These are phyloP conservation scores for Crithidia mellificae DNA, from an alignment of 208 protist species.

Conservation along the genomic window DNA sequence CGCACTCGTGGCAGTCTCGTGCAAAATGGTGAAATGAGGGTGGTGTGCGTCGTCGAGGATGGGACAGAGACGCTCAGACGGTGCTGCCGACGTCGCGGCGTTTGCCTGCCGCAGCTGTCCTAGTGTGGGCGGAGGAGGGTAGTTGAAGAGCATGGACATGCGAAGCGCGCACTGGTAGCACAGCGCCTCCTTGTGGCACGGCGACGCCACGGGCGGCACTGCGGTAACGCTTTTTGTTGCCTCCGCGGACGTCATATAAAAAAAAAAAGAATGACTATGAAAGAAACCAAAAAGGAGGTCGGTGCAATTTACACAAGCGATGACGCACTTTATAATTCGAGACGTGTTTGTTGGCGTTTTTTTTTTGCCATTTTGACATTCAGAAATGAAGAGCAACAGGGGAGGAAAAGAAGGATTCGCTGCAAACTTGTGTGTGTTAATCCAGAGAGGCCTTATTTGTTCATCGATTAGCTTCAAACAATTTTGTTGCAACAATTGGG, in stretches of 20 bases:
- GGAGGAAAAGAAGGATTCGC: too few relatives aligned
- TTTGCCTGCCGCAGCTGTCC: conserved; percentile 20
- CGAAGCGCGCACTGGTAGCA: conserved; percentile 83
- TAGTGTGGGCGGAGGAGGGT: conserved; percentile 40
- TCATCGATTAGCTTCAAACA: too few relatives aligned
- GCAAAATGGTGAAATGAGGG: conserved; percentile 69
- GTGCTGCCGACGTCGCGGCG: neutral
- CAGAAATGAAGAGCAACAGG: too few relatives aligned
- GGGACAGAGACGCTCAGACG: conserved; percentile 38
- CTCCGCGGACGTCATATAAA: neutral
- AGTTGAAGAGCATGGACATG: conserved; percentile 84
- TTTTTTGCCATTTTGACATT: too few relatives aligned
- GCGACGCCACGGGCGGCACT: neutral
- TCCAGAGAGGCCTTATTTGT: too few relatives aligned
- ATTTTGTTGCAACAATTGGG: too few relatives aligned
- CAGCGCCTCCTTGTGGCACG: conserved; percentile 40
- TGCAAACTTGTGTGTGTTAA: too few relatives aligned
- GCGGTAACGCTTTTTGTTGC: neutral
- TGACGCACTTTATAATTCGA: too few relatives aligned
- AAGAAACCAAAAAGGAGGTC: too few relatives aligned
- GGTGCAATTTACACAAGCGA: too few relatives aligned
- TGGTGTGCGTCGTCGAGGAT: conserved; percentile 64
- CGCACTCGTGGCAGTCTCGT: conserved; percentile 64
- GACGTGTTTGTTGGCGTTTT: too few relatives aligned
- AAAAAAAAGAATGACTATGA: too few relatives aligned